Percentiles rank a stretch among this genome's conserved stretches.
phyloP scores from a whole-genome alignment of 2,329 filamentous ascomycete species.

The Metarhizium album region DNA sequence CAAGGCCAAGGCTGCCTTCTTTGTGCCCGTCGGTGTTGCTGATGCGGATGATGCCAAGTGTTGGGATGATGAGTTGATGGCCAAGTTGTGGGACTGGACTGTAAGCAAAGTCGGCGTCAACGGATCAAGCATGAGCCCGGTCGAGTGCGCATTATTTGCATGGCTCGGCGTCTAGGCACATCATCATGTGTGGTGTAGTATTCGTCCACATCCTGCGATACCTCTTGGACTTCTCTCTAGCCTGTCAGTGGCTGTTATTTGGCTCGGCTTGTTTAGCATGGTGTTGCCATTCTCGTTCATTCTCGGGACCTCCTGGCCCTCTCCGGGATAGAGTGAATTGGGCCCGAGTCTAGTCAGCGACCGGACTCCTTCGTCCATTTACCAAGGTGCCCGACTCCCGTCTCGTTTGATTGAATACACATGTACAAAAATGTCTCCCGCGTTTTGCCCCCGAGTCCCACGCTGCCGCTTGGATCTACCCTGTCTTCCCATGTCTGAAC shows the following conservation, averaged over 20 bases:
- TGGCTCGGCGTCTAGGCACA: neutral
- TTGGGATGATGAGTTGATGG: constrained; percentile 17
- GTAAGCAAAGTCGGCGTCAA: neutral
- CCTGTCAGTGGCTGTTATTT: neutral
- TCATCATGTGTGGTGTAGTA: neutral
- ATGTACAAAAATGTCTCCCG: neutral
- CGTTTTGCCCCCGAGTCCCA: neutral
- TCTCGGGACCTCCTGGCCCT: neutral
- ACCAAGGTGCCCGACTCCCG: neutral
- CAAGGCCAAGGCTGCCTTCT: constrained; percentile 12
- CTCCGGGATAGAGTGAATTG: neutral
- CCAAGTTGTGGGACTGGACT: constrained; percentile 30
- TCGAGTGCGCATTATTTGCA: neutral
- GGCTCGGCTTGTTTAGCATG: neutral
- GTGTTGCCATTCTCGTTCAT: neutral
- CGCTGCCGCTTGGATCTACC: neutral
- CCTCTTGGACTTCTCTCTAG: neutral
- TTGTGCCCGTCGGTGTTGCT: constrained; percentile 18
- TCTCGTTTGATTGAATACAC: neutral
- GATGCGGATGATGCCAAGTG: constrained; percentile 13
- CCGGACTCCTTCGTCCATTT: neutral
- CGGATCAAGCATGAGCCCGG: neutral
- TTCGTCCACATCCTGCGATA: neutral
- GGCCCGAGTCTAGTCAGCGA: neutral
- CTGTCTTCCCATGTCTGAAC: neutral